A percentile compares a stretch with the other conserved stretches of the same genome.
phyloP scores from a whole-genome alignment of 345 rosid species.

The Gossypium ekmanianum region DNA sequence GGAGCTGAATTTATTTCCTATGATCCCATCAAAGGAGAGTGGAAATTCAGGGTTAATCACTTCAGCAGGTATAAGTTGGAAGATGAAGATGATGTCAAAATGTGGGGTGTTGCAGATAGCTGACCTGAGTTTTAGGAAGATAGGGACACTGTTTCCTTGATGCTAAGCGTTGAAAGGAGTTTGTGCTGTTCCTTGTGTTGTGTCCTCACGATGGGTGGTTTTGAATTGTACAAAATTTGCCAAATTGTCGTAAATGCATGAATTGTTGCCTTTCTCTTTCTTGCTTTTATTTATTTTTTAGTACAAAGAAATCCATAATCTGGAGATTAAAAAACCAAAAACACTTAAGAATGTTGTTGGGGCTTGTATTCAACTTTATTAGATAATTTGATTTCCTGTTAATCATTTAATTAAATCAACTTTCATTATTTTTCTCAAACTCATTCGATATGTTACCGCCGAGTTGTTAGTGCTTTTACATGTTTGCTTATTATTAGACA shows the following conservation, averaged over 20 bases:
- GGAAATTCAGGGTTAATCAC: conserved; percentile 85
- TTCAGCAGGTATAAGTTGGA: conserved; percentile 65
- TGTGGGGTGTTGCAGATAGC: conserved; percentile 13
- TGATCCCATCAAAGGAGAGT: conserved; percentile 74
- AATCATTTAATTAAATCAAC: too few species aligned
- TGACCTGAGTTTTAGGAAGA: conserved; percentile 16
- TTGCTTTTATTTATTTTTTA: background rate
- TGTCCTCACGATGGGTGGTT: background rate
- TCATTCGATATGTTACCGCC: too few species aligned
- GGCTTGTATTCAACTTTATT: too few species aligned
- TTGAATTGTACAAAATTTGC: conserved; percentile 20
- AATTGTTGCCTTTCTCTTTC: background rate
- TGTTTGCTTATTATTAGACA: too few species aligned
- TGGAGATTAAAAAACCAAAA: too few species aligned
- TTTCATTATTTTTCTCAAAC: too few species aligned
- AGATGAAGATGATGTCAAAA: conserved; percentile 24
- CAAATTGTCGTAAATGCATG: conserved; percentile 7
- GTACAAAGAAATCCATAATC: background rate
- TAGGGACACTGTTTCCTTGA: background rate
- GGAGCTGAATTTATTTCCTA: conserved; percentile 84
- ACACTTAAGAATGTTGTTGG: too few species aligned
- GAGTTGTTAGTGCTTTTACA: too few species aligned
- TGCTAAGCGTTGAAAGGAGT: conserved; percentile 2
- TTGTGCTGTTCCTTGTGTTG: background rate
- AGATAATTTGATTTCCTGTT: too few species aligned